Evolutionary conservation across 208 protist species (phyloP).

Genomic region (Crithidia sp.): DNA sequence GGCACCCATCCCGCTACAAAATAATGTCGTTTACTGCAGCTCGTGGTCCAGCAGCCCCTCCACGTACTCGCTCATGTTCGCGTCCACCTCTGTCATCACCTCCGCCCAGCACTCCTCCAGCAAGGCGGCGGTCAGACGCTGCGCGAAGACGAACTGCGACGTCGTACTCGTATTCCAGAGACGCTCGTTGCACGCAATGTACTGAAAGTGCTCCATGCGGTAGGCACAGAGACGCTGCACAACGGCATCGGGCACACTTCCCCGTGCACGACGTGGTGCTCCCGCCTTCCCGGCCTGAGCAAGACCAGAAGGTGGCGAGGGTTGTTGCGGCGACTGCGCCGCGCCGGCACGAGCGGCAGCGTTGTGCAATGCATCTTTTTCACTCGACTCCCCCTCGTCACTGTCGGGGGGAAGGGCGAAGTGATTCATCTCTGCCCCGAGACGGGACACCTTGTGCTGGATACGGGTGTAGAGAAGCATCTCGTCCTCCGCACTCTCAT

Average conservation of each 20-base stretch:
- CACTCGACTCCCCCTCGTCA: conserved; percentile 1
- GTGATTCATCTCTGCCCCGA: conserved; percentile 52
- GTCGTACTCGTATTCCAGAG: conserved; percentile 84
- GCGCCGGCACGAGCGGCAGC: conserved; percentile 1
- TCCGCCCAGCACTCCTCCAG: conserved; percentile 78
- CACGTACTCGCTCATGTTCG: conserved; percentile 87
- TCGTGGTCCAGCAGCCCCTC: conserved; percentile 85
- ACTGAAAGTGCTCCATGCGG: conserved; percentile 73
- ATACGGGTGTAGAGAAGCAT: conserved; percentile 64
- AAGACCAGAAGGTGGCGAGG: too few species aligned
- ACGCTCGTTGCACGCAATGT: conserved; percentile 84
- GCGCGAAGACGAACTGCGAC: conserved; percentile 85
- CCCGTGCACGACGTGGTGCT: conserved; percentile 35
- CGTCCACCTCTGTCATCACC: conserved; percentile 77
- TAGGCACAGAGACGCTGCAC: conserved; percentile 71
- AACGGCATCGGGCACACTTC: conserved; percentile 62
- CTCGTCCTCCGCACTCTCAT: conserved; percentile 44
- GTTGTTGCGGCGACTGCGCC: not conserved
- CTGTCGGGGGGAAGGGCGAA: conserved; percentile 27
- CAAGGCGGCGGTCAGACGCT: conserved; percentile 75
- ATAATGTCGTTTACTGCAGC: conserved; percentile 53
- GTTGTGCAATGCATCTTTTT: not conserved
- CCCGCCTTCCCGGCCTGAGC: not conserved
- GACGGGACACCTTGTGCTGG: conserved; percentile 45
- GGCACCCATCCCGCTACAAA: not conserved